phyloP scores from a whole-genome alignment of 768 basidiomycete genomes.

The Tylopilus plumbeoviolaceoides region DNA sequence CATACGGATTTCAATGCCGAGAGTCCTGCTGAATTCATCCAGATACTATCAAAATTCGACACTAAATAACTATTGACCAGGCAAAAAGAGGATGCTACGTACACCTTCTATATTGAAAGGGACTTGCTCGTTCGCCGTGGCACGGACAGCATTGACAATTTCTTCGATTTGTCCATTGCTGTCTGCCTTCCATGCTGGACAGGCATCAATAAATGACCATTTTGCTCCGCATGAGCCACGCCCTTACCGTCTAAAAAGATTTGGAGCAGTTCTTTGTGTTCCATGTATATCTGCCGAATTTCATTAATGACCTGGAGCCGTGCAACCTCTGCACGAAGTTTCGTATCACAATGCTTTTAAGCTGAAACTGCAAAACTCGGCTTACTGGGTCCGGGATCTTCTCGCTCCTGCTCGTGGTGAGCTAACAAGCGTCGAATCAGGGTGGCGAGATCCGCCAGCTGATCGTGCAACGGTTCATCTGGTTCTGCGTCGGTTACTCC shows the following conservation, averaged over 20 bases:
- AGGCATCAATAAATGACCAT: neutral
- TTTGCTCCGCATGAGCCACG: neutral
- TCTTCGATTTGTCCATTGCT: conserved; percentile 55
- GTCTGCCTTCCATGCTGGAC: conserved; percentile 50
- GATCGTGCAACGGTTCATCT: conserved; percentile 49
- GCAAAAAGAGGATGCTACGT: conserved; percentile 21
- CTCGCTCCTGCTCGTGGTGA: conserved; percentile 56
- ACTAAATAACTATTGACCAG: neutral
- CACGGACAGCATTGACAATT: conserved; percentile 55
- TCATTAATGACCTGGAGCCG: no score
- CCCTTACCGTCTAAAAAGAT: neutral
- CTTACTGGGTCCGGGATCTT: conserved; percentile 32
- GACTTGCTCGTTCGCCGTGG: conserved; percentile 71
- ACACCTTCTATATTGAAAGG: conserved; percentile 77
- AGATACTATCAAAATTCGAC: conserved; percentile 49
- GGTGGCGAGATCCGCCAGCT: conserved; percentile 60
- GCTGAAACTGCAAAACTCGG: no score
- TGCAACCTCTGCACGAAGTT: conserved; percentile 25
- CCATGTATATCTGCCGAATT: conserved; percentile 18
- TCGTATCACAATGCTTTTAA: conserved; percentile 42
- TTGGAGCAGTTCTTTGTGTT: neutral
- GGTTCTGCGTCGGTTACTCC: no score
- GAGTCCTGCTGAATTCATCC: conserved; percentile 74
- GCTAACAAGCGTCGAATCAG: conserved; percentile 59
- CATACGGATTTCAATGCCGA: conserved; percentile 63